Conservation (phyloP, 2,329 filamentous ascomycete genomes). For the Pseudogymnoascus sp. region DNA sequence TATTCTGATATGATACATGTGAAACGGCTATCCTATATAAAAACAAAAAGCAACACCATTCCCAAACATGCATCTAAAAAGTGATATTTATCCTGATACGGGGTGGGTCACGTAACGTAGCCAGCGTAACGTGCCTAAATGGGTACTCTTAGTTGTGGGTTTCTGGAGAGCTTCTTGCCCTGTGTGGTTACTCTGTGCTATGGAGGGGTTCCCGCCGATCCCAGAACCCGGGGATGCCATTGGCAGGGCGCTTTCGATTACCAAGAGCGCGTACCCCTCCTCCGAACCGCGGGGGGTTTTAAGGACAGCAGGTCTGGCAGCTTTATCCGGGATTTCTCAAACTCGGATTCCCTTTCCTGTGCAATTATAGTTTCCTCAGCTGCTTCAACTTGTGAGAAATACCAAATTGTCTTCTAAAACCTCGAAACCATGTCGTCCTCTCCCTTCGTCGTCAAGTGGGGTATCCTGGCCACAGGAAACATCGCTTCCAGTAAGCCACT, state of each 20-base stretch:
- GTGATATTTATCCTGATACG: neutral
- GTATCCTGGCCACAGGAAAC: conserved; percentile 31
- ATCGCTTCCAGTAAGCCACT: conserved; percentile 28
- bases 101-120: conserved; percentile 1
- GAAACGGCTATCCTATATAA: neutral
- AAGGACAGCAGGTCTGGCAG: neutral
- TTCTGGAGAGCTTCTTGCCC: neutral
- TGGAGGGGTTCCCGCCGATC: neutral
- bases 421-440: neutral
- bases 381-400: neutral
- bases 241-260: neutral
- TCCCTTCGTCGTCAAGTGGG: conserved; percentile 27
- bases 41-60: neutral
- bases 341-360: neutral
- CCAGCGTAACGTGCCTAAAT: conserved; percentile 5
- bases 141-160: neutral
- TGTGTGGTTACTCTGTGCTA: neutral
- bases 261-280: neutral
- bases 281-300: neutral
- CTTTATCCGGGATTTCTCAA: neutral
- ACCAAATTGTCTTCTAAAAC: neutral
- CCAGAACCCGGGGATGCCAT: neutral
- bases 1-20: neutral
- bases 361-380: neutral
- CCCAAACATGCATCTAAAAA: neutral